These are phyloP conservation scores for Alternaria gansuensis DNA, from an alignment of 2,329 filamentous ascomycete genomes.

Conservation along the genomic window DNA sequence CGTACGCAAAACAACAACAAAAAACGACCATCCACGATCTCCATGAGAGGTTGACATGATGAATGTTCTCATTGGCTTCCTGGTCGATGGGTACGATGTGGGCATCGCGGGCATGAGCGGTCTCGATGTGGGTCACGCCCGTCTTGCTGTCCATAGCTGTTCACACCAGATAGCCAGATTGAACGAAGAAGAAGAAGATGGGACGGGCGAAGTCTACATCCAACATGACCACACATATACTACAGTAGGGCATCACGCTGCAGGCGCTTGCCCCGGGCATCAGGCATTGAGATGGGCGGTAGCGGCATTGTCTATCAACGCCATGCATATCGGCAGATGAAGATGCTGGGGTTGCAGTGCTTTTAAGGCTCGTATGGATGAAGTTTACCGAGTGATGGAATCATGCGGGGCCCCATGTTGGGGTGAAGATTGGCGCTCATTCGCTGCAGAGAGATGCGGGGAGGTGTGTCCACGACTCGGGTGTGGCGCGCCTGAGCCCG, in stretches of 20 bases:
- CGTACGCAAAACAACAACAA: slow-evolving; percentile 60
- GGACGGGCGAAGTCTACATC: background rate
- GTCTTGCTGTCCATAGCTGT: slow-evolving; percentile 35
- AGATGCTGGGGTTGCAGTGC: slow-evolving; percentile 7
- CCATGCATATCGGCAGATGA: slow-evolving; percentile 28
- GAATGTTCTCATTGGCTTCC: slow-evolving; percentile 39
- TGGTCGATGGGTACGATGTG: slow-evolving; percentile 42
- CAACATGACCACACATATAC: slow-evolving; percentile 1
- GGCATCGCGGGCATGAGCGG: slow-evolving; percentile 17
- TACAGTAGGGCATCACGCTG: slow-evolving; percentile 5
- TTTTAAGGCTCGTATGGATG: slow-evolving; percentile 14
- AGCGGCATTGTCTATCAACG: slow-evolving; percentile 8
- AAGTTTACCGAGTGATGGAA: slow-evolving; percentile 13
- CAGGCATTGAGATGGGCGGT: slow-evolving; percentile 3
- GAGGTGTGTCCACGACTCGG: background rate
- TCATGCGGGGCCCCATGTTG: slow-evolving; percentile 28
- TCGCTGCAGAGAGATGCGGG: slow-evolving; percentile 11
- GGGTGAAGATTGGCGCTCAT: slow-evolving; percentile 14
- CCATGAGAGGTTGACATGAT: slow-evolving; percentile 63
- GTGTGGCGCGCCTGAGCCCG: background rate
- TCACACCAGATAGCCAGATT: background rate
- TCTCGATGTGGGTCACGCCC: slow-evolving; percentile 26
- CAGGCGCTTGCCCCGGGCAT: slow-evolving; percentile 6
- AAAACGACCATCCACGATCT: slow-evolving; percentile 63
- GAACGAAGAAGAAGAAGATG: background rate